Evolutionary conservation across 768 basidiomycete species (phyloP), one percentile per base, ranked within the genome.

Genomic region (Mycena metata): DNA sequence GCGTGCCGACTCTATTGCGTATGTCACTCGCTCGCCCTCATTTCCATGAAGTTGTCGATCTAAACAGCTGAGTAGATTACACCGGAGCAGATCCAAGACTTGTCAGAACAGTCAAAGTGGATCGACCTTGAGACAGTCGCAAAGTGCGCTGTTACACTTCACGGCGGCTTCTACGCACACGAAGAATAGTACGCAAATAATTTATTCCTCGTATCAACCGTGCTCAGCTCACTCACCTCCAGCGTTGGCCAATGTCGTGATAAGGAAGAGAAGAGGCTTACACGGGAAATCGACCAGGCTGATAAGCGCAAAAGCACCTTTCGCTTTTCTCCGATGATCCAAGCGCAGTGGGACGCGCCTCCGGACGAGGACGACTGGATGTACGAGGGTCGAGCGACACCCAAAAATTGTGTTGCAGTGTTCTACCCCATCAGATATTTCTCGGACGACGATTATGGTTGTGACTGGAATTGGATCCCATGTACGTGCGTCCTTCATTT

Each of bases 1-100:
- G 66, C 59, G 12, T 67, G 66, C 36, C 55, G 66, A 30, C 17
- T 67, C 23, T 67, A 67, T 36, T 60, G 66, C 26, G 59, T 67
- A 52, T 11, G 66, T 45, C 1, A 5, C 51, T 36, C 36, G 36
- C 12, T 36, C 36, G 36, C 36, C 12, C 36, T n/a, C n/a, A n/a
- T n/a, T n/a, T n/a, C n/a, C n/a, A n/a, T n/a, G n/a, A n/a, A n/a
- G n/a, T n/a, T n/a, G 9, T 33, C 9, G 0, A 3, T 13, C n/a
- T 15, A 35, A 4, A 21, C 24, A 36, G 46, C 64, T 55, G n/a
- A 33, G 2, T 58, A 65, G 64, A 36, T 65, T 57, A 24, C 35
- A 5, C 47, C 57, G 19, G 33, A 26, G 5, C 47, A 66, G 30
- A 50, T 59, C 49, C 49, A 43, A 21, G 41, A 58, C 24, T 21